Percentiles rank a stretch among this genome's conserved stretches.
These are phyloP conservation scores for Acanthamoeba lenticulata DNA, from an alignment of 208 protist species.

Conservation along the genomic window DNA sequence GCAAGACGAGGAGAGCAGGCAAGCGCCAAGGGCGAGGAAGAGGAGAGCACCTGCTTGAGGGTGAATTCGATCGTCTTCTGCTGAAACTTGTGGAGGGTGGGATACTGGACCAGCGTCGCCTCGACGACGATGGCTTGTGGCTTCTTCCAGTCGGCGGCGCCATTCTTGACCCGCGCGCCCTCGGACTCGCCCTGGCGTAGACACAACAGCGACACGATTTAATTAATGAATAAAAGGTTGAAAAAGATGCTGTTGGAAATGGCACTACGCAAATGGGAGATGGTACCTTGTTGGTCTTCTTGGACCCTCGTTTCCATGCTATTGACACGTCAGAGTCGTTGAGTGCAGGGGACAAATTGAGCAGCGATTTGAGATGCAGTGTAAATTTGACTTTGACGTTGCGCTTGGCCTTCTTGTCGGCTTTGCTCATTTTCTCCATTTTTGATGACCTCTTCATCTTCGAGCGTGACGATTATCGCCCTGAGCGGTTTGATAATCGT, in stretches of 20 bases:
- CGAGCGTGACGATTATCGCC: background rate
- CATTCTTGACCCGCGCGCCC: background rate
- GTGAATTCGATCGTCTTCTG: constrained; percentile 61
- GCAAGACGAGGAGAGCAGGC: too few relatives aligned
- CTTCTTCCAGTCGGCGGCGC: constrained; percentile 49
- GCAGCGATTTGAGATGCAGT: constrained; percentile 36
- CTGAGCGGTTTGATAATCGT: background rate
- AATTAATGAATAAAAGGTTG: too few relatives aligned
- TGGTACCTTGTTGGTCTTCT: constrained; percentile 55
- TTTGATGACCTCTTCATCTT: background rate
- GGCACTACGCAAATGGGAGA: too few relatives aligned
- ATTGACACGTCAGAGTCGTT: constrained; percentile 22
- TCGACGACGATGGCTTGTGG: background rate
- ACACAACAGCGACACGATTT: background rate
- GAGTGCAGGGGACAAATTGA: constrained; percentile 49
- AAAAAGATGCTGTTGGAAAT: background rate
- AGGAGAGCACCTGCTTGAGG: constrained; percentile 27
- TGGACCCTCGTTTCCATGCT: constrained; percentile 48
- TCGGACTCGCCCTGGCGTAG: constrained; percentile 24
- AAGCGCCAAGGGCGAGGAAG: background rate
- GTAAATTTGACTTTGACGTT: constrained; percentile 60
- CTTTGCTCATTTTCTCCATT: background rate
- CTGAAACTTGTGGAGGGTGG: constrained; percentile 38
- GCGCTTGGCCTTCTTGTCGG: constrained; percentile 54
- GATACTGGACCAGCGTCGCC: constrained; percentile 48